A percentile compares a stretch with the other conserved stretches of the same genome.
Evolutionary conservation across 805 yeast species (phyloP).

Genomic region (Diddensiella santjacobensis): DNA sequence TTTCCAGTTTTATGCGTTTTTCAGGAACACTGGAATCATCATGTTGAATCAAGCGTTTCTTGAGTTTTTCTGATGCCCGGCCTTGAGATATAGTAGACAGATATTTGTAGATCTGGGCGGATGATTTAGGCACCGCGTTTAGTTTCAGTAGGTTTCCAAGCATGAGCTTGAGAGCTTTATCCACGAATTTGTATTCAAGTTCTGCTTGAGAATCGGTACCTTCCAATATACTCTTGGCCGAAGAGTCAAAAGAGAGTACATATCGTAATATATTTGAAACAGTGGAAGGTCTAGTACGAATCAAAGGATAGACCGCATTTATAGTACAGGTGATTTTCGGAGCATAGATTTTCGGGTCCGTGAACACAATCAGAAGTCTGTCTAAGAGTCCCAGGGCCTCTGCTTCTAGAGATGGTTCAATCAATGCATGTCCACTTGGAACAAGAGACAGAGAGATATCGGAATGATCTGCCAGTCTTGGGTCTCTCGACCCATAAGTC

Average conservation of each 20-base stretch:
- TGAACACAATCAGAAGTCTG: conserved; percentile 51
- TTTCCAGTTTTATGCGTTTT: conserved; percentile 25
- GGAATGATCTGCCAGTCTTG: conserved; percentile 25
- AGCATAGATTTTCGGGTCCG: conserved; percentile 51
- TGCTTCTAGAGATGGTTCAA: conserved; percentile 57
- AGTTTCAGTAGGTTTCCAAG: conserved; percentile 23
- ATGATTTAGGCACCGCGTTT: conserved; percentile 34
- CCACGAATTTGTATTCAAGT: conserved; percentile 57
- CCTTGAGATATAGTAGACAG: conserved; percentile 28
- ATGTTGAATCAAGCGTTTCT: conserved; percentile 33
- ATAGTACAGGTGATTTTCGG: conserved; percentile 65
- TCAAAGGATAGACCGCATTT: conserved; percentile 57
- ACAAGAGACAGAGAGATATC: conserved; percentile 51
- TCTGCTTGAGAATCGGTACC: conserved; percentile 35
- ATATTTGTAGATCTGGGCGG: conserved; percentile 30
- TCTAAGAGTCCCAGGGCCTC: conserved; percentile 73
- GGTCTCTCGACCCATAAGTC: conserved; percentile 39
- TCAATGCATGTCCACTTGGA: conserved; percentile 58
- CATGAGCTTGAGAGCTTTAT: conserved; percentile 45
- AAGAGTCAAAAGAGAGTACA: conserved; percentile 54
- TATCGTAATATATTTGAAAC: conserved; percentile 52
- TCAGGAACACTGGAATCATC: conserved; percentile 24
- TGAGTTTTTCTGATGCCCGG: conserved; percentile 28
- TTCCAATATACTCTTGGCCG: conserved; percentile 17
- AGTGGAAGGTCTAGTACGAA: conserved; percentile 61